Conservation (phyloP, 2,329 filamentous ascomycete species). For the Chalaropsis ovoidea region DNA sequence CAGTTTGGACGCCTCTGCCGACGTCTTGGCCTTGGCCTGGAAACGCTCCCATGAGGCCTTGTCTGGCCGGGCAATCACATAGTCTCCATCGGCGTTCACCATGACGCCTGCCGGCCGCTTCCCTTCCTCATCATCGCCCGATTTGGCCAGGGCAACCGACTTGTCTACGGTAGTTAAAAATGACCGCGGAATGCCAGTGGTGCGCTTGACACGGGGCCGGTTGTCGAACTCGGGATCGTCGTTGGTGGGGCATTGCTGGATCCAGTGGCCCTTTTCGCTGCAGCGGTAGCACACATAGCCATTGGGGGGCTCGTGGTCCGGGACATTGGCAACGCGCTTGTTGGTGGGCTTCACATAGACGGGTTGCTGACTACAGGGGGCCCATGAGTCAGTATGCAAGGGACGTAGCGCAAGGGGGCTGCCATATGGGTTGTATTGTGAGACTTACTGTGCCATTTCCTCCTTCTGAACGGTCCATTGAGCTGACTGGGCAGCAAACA, state of each 20-base stretch:
- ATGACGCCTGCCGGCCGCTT: slow-evolving; percentile 84
- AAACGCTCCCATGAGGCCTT: slow-evolving; percentile 95
- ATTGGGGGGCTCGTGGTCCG: slow-evolving; percentile 83
- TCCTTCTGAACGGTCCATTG: slow-evolving; percentile 92
- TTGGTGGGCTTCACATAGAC: slow-evolving; percentile 45
- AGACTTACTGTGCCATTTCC: slow-evolving; percentile 68
- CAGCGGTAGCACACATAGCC: slow-evolving; percentile 96
- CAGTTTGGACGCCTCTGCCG: slow-evolving; percentile 70
- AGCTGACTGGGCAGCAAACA: slow-evolving; percentile 80
- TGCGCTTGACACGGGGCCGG: slow-evolving; percentile 84
- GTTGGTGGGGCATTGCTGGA: slow-evolving; percentile 96
- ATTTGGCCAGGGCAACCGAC: slow-evolving; percentile 61
- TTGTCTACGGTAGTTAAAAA: slow-evolving; percentile 95
- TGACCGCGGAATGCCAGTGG: slow-evolving; percentile 90
- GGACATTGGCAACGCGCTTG: slow-evolving; percentile 65
- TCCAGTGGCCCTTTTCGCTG: slow-evolving; percentile 98
- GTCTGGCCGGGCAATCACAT: slow-evolving; percentile 91
- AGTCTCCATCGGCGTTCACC: slow-evolving; percentile 95
- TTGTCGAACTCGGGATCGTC: slow-evolving; percentile 94
- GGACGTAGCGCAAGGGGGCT: slow-evolving; percentile 18
- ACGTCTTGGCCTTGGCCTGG: slow-evolving; percentile 84
- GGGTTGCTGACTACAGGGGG: slow-evolving; percentile 45
- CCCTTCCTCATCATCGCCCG: slow-evolving; percentile 64
- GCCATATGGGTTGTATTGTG: neutral
- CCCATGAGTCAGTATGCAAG: slow-evolving; percentile 31